A percentile compares a stretch with the other conserved stretches of the same genome.
Conservation (phyloP, 148 eudicot species). For the Cornus florida region DNA sequence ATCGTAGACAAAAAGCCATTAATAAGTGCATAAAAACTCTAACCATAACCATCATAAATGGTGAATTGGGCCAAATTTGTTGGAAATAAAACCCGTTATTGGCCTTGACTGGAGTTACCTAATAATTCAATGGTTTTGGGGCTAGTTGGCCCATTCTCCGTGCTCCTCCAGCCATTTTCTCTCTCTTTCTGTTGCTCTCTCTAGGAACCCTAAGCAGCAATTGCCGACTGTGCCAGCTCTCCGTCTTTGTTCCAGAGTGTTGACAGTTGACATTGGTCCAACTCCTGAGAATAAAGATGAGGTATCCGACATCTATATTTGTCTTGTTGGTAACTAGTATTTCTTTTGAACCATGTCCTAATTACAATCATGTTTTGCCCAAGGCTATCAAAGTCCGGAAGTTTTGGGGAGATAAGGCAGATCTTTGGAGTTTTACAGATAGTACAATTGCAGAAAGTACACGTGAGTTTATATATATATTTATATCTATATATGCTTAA, state of each 20-base stretch:
- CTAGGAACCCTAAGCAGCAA: no score
- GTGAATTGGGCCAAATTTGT: no score
- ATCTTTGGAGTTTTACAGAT: conserved; percentile 73
- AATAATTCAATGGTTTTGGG: no score
- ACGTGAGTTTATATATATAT: conserved; percentile 39
- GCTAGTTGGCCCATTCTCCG: no score
- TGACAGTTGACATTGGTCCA: conserved; percentile 69
- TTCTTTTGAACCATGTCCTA: conserved; percentile 10
- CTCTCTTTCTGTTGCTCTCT: no score
- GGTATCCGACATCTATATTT: conserved; percentile 39
- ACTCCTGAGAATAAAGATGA: conserved; percentile 71
- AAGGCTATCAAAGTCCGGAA: conserved; percentile 68
- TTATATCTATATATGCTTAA: background rate
- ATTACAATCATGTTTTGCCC: conserved; percentile 5
- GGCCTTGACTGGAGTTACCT: no score
- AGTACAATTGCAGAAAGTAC: conserved; percentile 83
- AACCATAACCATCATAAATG: no score
- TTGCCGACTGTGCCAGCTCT: no score
- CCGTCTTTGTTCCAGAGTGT: conserved; percentile 25
- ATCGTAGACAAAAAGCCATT: no score
- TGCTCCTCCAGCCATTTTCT: no score
- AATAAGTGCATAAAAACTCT: no score
- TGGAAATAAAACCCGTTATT: no score
- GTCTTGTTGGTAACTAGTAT: conserved; percentile 9
- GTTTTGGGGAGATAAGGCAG: conserved; percentile 90